phyloP scores from a whole-genome alignment of 345 rosid species.

The Barbarea vulgaris region DNA sequence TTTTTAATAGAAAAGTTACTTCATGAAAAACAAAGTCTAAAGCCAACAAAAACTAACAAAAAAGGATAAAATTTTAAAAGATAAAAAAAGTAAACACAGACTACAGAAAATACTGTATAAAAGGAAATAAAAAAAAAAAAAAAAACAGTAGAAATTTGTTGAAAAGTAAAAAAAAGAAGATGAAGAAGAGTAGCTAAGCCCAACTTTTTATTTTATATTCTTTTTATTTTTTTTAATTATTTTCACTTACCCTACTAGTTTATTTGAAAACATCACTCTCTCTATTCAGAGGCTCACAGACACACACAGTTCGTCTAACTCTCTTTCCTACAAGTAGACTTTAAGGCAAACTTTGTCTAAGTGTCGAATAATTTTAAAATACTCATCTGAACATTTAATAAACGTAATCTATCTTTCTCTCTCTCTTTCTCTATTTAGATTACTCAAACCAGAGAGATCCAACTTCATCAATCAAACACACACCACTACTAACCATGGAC shows the following conservation, averaged over 20 bases:
- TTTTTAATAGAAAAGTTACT: not conserved
- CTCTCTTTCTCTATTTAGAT: slow-evolving; percentile 14
- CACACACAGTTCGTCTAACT: slow-evolving; percentile 14
- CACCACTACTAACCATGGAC: slow-evolving; percentile 28
- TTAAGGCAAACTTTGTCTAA: slow-evolving; percentile 24
- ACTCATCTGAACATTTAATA: slow-evolving; percentile 23
- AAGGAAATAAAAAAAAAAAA: not conserved
- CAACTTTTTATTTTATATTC: not conserved
- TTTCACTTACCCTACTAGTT: slow-evolving; percentile 28
- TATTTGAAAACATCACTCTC: slow-evolving; percentile 4
- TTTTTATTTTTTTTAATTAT: not conserved
- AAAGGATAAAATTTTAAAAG: not conserved
- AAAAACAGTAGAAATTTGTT: slow-evolving; percentile 18
- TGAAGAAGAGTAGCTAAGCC: not conserved
- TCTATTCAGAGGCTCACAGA: slow-evolving; percentile 7
- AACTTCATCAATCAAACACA: slow-evolving; percentile 13
- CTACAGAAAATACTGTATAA: not conserved
- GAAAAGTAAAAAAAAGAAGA: not conserved
- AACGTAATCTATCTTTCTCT: not conserved
- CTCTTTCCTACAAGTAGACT: slow-evolving; percentile 36
- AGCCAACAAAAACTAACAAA: not conserved
- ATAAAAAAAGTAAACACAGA: slow-evolving; percentile 9
- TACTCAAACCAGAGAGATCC: slow-evolving; percentile 26
- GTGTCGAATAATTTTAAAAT: slow-evolving; percentile 10
- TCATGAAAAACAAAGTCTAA: slow-evolving; percentile 33